Evolutionary conservation across 768 basidiomycete species (phyloP), one percentile per base, ranked within the genome.

Genomic region (Suillus americanus): DNA sequence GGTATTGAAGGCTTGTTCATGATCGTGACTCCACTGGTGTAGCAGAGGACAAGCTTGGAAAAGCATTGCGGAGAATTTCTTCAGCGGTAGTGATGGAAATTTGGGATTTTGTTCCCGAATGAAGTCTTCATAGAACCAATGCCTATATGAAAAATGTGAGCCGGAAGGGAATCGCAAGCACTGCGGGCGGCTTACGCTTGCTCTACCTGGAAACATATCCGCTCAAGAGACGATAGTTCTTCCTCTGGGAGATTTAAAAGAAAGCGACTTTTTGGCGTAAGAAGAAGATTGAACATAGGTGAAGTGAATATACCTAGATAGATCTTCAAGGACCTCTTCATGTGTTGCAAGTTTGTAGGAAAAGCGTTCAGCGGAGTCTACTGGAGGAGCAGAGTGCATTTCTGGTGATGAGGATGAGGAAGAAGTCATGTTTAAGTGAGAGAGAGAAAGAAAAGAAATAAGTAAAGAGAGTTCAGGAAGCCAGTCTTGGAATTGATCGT

Each of bases 51-150:
- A 95, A 61, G 87, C 87, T 67, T 86, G 86, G 78, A 98, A 95
- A 71, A 99, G 80, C 82, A 92, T 90, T 60, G 91, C 90, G 37
- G 95, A 97, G 79, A 99, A 99, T 71, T 88, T 90, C 81, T 96
- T 95, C 70, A 99, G 87, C 20, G 90, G 87, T 65, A 95, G 82
- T 1, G 95, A 91, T 1, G 95, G 97, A 50, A 98, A 88, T 64
- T 87, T 86, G 10, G 90, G 89, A 64, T 95, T 92, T 77, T 92
- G 86, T 74, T 96, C 95, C 50, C 97, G 92, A 67, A 99, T 89
- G 71, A 97, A 99, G 76, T 99, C 97, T 81, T 99, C 97, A 72
- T 99, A 99, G 77, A 94, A 99, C 97, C 97, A 99, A 75, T 98
- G 97, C n/a, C 96, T 97, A 73, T 10, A 51, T 28, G 55, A 57